A percentile compares a stretch with the other conserved stretches of the same genome.
These are phyloP conservation scores for Conticribra guillardii DNA, from an alignment of 108 stramenopile species.

Conservation along the genomic window DNA sequence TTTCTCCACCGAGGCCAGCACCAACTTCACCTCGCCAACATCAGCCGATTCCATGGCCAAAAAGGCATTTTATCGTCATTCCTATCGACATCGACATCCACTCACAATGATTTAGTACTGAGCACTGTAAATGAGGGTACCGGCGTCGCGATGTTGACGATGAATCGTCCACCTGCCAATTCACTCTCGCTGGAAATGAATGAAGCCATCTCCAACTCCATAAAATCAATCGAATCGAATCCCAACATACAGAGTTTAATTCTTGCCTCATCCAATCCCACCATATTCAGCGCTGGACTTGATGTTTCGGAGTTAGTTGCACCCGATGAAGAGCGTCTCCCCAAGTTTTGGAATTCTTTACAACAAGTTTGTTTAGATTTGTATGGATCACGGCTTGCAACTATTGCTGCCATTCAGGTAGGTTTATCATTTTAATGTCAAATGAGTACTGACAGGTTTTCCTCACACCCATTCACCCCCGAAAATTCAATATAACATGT, in stretches of 20 bases:
- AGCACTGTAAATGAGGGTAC: constrained; percentile 51
- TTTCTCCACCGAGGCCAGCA: no score
- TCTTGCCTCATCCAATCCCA: constrained; percentile 59
- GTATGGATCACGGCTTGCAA: constrained; percentile 74
- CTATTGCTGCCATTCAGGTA: constrained; percentile 62
- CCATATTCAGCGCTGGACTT: constrained; percentile 86
- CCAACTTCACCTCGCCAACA: no score
- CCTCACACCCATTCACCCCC: no score
- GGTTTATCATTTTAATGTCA: not conserved
- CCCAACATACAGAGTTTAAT: constrained; percentile 64
- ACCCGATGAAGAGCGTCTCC: constrained; percentile 63
- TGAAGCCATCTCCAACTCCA: constrained; percentile 59
- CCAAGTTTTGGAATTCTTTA: constrained; percentile 76
- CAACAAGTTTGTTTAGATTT: constrained; percentile 86
- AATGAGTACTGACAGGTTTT: no score
- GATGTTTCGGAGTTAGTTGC: constrained; percentile 75
- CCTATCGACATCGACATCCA: constrained; percentile 1
- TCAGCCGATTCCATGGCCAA: no score
- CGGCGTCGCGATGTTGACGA: constrained; percentile 63
- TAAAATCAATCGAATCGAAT: constrained; percentile 63
- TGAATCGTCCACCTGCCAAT: constrained; percentile 87
- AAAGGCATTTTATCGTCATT: no score
- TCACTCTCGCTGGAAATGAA: constrained; percentile 82
- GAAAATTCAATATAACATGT: no score
- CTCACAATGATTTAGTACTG: constrained; percentile 43